Base-by-base conservation (phyloP, 495 filamentous ascomycete species). In the Talaromyces nanjingensis region DNA sequence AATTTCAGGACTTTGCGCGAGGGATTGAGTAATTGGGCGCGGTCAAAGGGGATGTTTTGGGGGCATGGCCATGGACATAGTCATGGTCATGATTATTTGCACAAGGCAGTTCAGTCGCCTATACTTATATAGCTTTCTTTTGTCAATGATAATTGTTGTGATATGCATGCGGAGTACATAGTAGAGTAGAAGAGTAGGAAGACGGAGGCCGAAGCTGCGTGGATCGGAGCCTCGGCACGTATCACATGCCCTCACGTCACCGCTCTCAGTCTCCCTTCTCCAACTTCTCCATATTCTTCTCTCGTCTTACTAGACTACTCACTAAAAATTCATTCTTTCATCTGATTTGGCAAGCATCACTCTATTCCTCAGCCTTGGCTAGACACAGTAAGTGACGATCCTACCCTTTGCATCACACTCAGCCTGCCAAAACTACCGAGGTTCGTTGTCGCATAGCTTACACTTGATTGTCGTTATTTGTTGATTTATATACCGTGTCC, bases 21-120 rank as follows among this genome's bases (percentile, higher is more conserved):
- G 65, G 65, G 59, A 12, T 7, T 52, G 8, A 63, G 58, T 55
- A 65, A 49, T 24, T 70, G 72, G 64, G 71, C 71, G 18, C 62
- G 65, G 31, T 69, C 69, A 20, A 68, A 66, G 55, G 72, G 70
- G 62, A 67, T 74, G 29, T 77, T 81, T 52, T 68, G 73, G 53
- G 22, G 20, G 25, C n/a, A n/a, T 55, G 37, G 37, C 1, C 11
- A 39, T 42, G 3, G 37, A 2, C 11, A 42, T 42, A 9, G 3
- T 9, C 11, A 42, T 42, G 37, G 37, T 9, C 53, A 25, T 14
- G 22, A 56, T 29, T 29, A 16, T 27, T 11, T 56, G 53, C 16
- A 56, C 27, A 56, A 56, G 22, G 5, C 53, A 1, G 24, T 56
- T 27, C 53, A 56, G 22, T 56, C 53, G 53, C 53, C 53, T 25